These are phyloP conservation scores for Solanum bukasovii DNA, from an alignment of 257 asterid genomes.

Conservation along the genomic window DNA sequence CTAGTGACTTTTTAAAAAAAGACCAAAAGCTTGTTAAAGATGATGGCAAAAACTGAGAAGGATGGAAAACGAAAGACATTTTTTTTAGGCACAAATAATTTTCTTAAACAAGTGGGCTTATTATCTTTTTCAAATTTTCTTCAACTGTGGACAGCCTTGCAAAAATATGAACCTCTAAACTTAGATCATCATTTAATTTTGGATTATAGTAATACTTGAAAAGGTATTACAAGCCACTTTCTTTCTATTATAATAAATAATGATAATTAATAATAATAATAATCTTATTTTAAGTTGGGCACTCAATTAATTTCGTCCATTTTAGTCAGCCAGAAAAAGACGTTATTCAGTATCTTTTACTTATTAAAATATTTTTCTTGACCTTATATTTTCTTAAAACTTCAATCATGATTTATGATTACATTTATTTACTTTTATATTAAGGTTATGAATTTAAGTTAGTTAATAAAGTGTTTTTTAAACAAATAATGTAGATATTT, in stretches of 20 bases:
- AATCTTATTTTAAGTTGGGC: neutral
- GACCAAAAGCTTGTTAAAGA: neutral
- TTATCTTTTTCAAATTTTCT: neutral
- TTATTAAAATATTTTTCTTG: neutral
- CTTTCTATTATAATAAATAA: neutral
- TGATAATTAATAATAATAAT: neutral
- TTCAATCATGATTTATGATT: no score
- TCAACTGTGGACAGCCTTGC: constrained; percentile 1
- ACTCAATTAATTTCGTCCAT: neutral
- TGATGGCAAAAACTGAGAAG: neutral
- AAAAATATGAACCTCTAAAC: neutral
- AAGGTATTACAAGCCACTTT: neutral
- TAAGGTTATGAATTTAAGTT: no score
- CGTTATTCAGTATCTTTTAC: neutral
- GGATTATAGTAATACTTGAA: neutral
- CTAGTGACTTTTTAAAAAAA: neutral
- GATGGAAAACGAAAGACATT: neutral
- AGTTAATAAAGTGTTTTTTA: no score
- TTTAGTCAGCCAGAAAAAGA: neutral
- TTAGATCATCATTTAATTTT: neutral
- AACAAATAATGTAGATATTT: no score
- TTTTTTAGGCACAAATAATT: neutral
- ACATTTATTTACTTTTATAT: no score
- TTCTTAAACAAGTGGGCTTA: neutral
- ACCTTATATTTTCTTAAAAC: neutral